Conservation (phyloP, 805 yeast species). For the Ogataea dorogensis region DNA sequence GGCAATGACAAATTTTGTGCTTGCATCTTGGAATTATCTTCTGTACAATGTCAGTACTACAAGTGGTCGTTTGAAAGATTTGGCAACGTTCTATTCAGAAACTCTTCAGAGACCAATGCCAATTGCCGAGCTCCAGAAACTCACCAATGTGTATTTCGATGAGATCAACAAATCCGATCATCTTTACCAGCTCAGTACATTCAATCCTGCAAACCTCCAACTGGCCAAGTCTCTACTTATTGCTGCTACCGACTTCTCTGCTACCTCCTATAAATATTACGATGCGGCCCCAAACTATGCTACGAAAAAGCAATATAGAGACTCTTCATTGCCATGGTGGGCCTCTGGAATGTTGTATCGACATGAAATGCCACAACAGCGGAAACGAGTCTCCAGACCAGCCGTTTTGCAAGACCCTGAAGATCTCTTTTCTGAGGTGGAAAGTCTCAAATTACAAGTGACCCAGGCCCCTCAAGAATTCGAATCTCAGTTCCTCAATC, state of each 20-base stretch:
- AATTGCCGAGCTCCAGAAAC: conserved; percentile 25
- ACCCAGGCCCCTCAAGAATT: conserved; percentile 27
- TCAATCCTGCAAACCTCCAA: conserved; percentile 23
- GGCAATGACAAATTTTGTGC: conserved; percentile 32
- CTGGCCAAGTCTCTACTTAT: conserved; percentile 30
- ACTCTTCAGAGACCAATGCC: conserved; percentile 23
- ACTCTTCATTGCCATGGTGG: conserved; percentile 34
- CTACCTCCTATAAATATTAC: conserved; percentile 13
- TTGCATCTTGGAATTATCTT: conserved; percentile 34
- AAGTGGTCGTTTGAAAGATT: conserved; percentile 21
- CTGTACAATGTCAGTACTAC: conserved; percentile 27
- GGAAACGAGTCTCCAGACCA: conserved; percentile 12
- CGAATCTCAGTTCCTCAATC: conserved; percentile 29
- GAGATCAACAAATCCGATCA: conserved; percentile 25
- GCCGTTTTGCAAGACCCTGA: conserved; percentile 14
- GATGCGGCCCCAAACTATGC: conserved; percentile 10
- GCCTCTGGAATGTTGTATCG: conserved; percentile 23
- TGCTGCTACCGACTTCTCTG: conserved; percentile 29
- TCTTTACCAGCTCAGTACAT: conserved; percentile 30
- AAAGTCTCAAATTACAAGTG: conserved; percentile 21
- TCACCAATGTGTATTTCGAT: conserved; percentile 35
- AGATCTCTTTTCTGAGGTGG: conserved; percentile 21
- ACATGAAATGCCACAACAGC: conserved; percentile 15
- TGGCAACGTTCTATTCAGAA: conserved; percentile 20
- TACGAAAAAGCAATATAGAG: conserved; percentile 18